Conservation (phyloP, 2,329 filamentous ascomycete genomes). For the Sporothrix dimorphospora region DNA sequence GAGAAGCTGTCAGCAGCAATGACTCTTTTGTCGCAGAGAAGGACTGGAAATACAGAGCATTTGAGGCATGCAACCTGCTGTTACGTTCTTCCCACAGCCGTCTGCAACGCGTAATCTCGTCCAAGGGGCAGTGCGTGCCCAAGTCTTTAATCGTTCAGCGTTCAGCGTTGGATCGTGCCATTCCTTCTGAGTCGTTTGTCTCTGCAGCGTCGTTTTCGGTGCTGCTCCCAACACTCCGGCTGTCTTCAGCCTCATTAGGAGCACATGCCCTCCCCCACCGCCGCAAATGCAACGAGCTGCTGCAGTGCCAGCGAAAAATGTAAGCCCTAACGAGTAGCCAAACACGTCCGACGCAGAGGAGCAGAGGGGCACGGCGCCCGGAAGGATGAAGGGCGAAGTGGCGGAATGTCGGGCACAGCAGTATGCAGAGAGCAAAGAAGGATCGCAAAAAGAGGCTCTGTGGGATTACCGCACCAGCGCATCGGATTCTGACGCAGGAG, state of each 20-base stretch:
- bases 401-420: background rate
- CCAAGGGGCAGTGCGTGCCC: background rate
- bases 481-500: background rate
- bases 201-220: background rate
- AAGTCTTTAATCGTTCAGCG: background rate
- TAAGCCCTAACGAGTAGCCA: conserved; percentile 17
- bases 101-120: background rate
- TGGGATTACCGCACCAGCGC: background rate
- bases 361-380: background rate
- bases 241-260: background rate
- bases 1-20: background rate
- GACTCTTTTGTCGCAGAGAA: background rate
- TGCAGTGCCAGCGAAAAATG: background rate
- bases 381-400: background rate
- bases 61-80: too few species aligned
- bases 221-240: background rate
- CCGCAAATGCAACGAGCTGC: background rate
- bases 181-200: background rate
- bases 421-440: background rate
- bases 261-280: background rate
- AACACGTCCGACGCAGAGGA: background rate
- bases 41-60: too few species aligned
- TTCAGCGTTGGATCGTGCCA: background rate
- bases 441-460: background rate
- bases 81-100: too few species aligned